Conservation (phyloP, 225 moss, liverwort and hornwort genomes). For the Sphagnum tenellum region DNA sequence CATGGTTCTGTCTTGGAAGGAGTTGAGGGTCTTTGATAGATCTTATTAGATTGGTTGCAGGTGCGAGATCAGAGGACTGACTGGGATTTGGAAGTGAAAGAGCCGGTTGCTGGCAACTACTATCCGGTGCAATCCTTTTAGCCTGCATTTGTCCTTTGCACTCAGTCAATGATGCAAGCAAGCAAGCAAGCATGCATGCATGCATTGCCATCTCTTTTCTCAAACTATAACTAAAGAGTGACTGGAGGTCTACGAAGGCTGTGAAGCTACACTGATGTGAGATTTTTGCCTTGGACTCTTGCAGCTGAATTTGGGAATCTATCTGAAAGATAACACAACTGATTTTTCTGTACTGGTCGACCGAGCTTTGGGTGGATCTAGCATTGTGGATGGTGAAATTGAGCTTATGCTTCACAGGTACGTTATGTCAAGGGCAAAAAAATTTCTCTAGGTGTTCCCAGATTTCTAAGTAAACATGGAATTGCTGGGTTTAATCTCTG, state of each 20-base stretch:
- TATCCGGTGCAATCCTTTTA: constrained; percentile 55
- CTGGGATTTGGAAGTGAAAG: constrained; percentile 73
- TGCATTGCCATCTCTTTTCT: too few species aligned
- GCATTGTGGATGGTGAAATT: constrained; percentile 70
- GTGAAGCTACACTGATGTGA: background rate
- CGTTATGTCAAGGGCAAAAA: background rate
- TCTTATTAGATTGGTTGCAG: constrained; percentile 19
- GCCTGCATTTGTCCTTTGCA: background rate
- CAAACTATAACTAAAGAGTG: too few species aligned
- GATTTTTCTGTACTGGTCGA: constrained; percentile 90
- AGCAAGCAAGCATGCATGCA: too few species aligned
- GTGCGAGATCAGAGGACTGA: constrained; percentile 73
- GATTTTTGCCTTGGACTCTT: background rate
- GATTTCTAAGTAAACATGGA: too few species aligned
- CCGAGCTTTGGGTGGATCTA: constrained; percentile 71
- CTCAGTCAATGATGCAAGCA: too few species aligned
- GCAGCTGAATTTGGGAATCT: constrained; percentile 83
- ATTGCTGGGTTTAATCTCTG: too few species aligned
- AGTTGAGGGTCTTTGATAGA: background rate
- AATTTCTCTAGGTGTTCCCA: too few species aligned
- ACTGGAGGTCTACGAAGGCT: background rate
- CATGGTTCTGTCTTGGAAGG: background rate
- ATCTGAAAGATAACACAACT: constrained; percentile 48
- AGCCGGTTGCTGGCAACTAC: constrained; percentile 92
- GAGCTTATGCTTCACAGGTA: constrained; percentile 94